Percentiles rank a stretch among this genome's conserved stretches.
phyloP scores from a whole-genome alignment of 306 rosid genomes.

The Vigna reflexopilosa region DNA sequence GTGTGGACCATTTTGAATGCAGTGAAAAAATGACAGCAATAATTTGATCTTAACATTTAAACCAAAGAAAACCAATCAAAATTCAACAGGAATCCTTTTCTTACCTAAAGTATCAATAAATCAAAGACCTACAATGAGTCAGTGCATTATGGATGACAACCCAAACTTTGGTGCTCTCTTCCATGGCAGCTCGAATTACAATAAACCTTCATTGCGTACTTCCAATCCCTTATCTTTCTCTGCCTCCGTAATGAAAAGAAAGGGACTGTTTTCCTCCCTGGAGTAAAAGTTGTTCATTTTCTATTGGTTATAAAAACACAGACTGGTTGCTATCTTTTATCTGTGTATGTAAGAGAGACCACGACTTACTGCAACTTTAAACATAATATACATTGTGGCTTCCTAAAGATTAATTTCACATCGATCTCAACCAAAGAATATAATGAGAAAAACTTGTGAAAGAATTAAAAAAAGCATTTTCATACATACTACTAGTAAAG shows the following conservation, averaged over 20 bases:
- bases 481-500: background rate
- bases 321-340: background rate
- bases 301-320: constrained; percentile 13
- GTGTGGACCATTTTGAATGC: constrained; percentile 54
- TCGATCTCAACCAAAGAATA: background rate
- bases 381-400: background rate
- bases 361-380: constrained; percentile 13
- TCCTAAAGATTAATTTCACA: background rate
- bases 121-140: constrained; percentile 44
- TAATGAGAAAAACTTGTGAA: constrained; percentile 11
- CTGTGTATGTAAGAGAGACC: background rate
- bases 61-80: constrained; percentile 44
- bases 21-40: constrained; percentile 43
- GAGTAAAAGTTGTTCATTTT: constrained; percentile 27
- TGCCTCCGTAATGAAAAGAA: constrained; percentile 8
- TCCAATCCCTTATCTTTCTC: constrained; percentile 33
- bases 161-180: constrained; percentile 42
- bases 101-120: constrained; percentile 35
- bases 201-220: constrained; percentile 42
- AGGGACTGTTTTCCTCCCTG: constrained; percentile 25
- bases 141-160: constrained; percentile 51
- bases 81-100: constrained; percentile 45
- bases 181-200: constrained; percentile 49
- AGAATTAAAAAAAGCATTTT: background rate
- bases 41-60: constrained; percentile 40